These are phyloP conservation scores for Aspergillus sp. DNA, from an alignment of 2,329 filamentous ascomycete genomes.

Conservation along the genomic window DNA sequence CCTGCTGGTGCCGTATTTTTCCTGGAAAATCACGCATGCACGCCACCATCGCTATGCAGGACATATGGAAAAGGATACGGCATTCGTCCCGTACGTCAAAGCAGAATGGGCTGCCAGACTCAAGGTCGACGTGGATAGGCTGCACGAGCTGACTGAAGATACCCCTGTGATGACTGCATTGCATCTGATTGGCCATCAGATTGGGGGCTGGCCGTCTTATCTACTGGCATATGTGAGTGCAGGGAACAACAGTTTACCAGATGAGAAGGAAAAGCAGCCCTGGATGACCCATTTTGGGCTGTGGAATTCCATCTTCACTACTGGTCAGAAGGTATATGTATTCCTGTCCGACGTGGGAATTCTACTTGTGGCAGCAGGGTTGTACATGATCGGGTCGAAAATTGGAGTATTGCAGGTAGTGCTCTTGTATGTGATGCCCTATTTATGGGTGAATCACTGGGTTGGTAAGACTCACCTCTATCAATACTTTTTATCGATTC, in stretches of 20 bases:
- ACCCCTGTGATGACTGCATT: slow-evolving; percentile 77
- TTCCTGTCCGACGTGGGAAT: slow-evolving; percentile 81
- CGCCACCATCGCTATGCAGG: slow-evolving; percentile 99
- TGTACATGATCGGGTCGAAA: slow-evolving; percentile 66
- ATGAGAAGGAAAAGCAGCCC: slow-evolving; percentile 74
- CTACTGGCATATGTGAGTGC: slow-evolving; percentile 88
- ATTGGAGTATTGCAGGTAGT: slow-evolving; percentile 83
- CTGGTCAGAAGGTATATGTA: slow-evolving; percentile 85
- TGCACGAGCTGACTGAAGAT: slow-evolving; percentile 88
- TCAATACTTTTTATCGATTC: neutral
- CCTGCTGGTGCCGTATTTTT: slow-evolving; percentile 94
- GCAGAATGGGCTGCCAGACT: too few species aligned
- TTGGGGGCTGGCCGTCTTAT: slow-evolving; percentile 91
- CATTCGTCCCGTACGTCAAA: too few species aligned
- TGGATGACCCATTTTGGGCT: slow-evolving; percentile 97
- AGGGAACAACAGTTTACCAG: slow-evolving; percentile 93
- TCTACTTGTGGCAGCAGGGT: slow-evolving; percentile 54
- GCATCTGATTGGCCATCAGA: slow-evolving; percentile 76
- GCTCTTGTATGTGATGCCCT: slow-evolving; percentile 93
- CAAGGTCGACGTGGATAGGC: slow-evolving; percentile 73
- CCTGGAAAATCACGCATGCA: slow-evolving; percentile 98
- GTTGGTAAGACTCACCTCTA: slow-evolving; percentile 62
- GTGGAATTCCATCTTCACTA: slow-evolving; percentile 84
- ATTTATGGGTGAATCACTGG: slow-evolving; percentile 99
- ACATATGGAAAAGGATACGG: too few species aligned